Evolutionary conservation across 768 basidiomycete genomes (phyloP).

Genomic region (Kwoniella dendrophila): DNA sequence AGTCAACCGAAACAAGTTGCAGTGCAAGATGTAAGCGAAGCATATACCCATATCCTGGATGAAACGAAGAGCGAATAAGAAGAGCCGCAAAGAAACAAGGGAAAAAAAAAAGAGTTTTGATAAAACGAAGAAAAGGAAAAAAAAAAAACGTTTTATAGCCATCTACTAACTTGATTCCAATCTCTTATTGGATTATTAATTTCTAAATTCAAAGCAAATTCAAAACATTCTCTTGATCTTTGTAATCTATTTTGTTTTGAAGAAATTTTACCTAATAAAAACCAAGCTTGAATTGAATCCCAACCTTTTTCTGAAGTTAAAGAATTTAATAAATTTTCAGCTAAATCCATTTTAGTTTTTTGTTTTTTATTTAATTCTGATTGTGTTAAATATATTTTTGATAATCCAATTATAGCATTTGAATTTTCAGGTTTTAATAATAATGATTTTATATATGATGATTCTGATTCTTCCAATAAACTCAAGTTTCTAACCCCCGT

Average conservation of each 20-base stretch:
- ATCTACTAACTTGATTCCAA: conserved; percentile 29
- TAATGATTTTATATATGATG: conserved; percentile 68
- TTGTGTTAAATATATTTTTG: conserved; percentile 67
- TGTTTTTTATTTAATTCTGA: conserved; percentile 19
- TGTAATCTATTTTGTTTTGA: conserved; percentile 69
- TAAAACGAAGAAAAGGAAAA: background rate
- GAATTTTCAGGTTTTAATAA: conserved; percentile 80
- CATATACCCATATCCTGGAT: no score
- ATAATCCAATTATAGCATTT: conserved; percentile 74
- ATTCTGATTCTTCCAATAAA: conserved; percentile 66
- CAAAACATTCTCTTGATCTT: conserved; percentile 73
- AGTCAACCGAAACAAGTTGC: no score
- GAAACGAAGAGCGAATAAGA: no score
- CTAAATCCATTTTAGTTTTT: conserved; percentile 70
- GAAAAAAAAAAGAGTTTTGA: no score
- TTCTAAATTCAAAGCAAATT: conserved; percentile 64
- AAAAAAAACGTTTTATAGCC: conserved; percentile 9
- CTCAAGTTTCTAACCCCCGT: background rate
- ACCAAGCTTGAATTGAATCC: conserved; percentile 95
- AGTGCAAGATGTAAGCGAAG: no score
- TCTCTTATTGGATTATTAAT: conserved; percentile 54
- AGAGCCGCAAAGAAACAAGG: no score
- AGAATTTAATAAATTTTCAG: conserved; percentile 75
- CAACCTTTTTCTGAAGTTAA: conserved; percentile 78
- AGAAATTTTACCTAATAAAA: conserved; percentile 79